Evolutionary conservation across 2,329 filamentous ascomycete species (phyloP).

Genomic region (Microsporum canis): DNA sequence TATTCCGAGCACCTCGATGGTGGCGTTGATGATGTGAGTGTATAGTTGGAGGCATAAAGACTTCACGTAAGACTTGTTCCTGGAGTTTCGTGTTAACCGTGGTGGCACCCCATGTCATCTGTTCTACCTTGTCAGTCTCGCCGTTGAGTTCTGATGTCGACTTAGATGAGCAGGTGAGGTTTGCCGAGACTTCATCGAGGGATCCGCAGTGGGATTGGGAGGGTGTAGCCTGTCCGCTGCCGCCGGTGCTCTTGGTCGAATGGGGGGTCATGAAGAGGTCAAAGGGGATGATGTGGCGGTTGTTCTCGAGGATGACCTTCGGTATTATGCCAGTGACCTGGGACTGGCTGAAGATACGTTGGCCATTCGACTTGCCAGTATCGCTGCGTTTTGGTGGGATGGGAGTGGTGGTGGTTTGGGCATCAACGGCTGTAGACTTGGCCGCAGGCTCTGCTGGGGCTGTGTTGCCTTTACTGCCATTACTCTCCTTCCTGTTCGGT

Average conservation of each 20-base stretch:
- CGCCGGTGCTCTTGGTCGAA: background rate
- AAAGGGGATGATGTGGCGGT: slow-evolving; percentile 81
- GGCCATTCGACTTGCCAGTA: slow-evolving; percentile 13
- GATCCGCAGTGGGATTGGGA: background rate
- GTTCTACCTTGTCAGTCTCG: slow-evolving; percentile 3
- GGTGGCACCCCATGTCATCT: slow-evolving; percentile 69
- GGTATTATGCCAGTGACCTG: slow-evolving; percentile 64
- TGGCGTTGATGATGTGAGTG: slow-evolving; percentile 57
- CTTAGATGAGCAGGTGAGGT: slow-evolving; percentile 1
- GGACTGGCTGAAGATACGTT: slow-evolving; percentile 59
- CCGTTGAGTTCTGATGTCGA: background rate
- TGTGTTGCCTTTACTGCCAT: slow-evolving; percentile 5
- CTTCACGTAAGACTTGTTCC: slow-evolving; percentile 85
- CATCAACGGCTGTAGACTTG: background rate
- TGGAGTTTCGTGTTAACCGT: slow-evolving; percentile 79
- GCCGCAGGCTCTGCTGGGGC: slow-evolving; percentile 1
- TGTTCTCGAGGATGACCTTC: slow-evolving; percentile 87
- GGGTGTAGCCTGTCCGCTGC: background rate
- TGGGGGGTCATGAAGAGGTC: slow-evolving; percentile 60
- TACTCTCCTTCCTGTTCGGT: slow-evolving; percentile 34
- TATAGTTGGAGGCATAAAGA: slow-evolving; percentile 74
- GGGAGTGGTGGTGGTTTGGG: background rate
- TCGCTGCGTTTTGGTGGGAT: background rate
- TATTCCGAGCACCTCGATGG: slow-evolving; percentile 52
- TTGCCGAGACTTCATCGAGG: background rate